A percentile compares a stretch with the other conserved stretches of the same genome.
Evolutionary conservation across 202 grass and related monocot genomes (phyloP).

Genomic region (Carex sylvatica): DNA sequence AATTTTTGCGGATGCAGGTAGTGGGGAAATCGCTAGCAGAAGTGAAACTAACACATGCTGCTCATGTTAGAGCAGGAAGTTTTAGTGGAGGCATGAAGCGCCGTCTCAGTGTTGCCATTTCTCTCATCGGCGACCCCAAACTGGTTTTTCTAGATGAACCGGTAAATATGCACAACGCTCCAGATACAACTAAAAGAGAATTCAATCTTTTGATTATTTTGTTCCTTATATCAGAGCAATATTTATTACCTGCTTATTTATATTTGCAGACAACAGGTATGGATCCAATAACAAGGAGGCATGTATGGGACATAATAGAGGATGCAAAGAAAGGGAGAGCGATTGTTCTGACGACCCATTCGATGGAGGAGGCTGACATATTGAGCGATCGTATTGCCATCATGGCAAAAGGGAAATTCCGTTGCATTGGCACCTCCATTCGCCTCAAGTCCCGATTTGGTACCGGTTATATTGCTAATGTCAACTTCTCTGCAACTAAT

Average conservation of each 20-base stretch:
- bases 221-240: no score
- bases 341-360: conserved; percentile 95
- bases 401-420: conserved; percentile 94
- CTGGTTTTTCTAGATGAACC: conserved; percentile 95
- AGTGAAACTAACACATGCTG: conserved; percentile 82
- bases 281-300: conserved; percentile 98
- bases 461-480: conserved; percentile 85
- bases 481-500: conserved; percentile 74
- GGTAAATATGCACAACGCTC: conserved; percentile 30
- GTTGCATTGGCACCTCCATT: conserved; percentile 96
- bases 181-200: no score
- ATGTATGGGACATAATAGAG: conserved; percentile 96
- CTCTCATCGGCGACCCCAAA: conserved; percentile 90
- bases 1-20: conserved; percentile 37
- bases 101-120: conserved; percentile 85
- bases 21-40: conserved; percentile 71
- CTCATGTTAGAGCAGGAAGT: conserved; percentile 83
- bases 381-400: conserved; percentile 89
- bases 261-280: conserved; percentile 79
- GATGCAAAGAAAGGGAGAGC: conserved; percentile 96
- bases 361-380: conserved; percentile 97
- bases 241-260: no score
- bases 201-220: no score
- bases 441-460: conserved; percentile 90
- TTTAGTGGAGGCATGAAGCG: conserved; percentile 99